Conservation (phyloP, 2,329 filamentous ascomycete genomes). For the Chaetomium strumarium region DNA sequence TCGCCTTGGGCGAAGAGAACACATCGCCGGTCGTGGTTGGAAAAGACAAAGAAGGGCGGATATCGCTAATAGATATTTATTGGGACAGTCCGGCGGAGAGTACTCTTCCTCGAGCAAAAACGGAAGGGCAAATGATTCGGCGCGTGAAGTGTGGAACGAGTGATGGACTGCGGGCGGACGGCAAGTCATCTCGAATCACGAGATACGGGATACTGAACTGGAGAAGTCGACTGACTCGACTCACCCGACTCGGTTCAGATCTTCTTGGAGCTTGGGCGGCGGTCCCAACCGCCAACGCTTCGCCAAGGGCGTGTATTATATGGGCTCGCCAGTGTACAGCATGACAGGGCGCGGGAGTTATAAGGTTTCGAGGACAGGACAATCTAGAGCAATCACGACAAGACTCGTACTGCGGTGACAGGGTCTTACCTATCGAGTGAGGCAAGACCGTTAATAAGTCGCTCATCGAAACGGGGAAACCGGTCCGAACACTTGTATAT, state of each 20-base stretch:
- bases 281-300: neutral
- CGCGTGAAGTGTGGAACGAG: neutral
- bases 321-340: no score
- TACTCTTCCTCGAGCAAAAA: conserved; percentile 91
- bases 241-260: no score
- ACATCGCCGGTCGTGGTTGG: neutral
- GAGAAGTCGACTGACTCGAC: neutral
- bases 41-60: neutral
- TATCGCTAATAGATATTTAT: neutral
- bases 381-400: no score
- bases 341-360: no score
- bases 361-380: no score
- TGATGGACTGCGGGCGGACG: neutral
- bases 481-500: no score
- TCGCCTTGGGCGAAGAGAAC: no score
- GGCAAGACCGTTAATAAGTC: no score
- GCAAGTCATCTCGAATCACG: neutral
- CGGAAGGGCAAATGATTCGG: conserved; percentile 53
- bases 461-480: no score
- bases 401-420: no score
- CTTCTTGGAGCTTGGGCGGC: neutral
- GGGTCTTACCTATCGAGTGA: no score
- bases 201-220: neutral
- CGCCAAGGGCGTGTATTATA: neutral
- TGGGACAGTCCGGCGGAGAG: conserved; percentile 76